Conservation (phyloP, 2,329 filamentous ascomycete genomes). For the Stromatinia cepivora region DNA sequence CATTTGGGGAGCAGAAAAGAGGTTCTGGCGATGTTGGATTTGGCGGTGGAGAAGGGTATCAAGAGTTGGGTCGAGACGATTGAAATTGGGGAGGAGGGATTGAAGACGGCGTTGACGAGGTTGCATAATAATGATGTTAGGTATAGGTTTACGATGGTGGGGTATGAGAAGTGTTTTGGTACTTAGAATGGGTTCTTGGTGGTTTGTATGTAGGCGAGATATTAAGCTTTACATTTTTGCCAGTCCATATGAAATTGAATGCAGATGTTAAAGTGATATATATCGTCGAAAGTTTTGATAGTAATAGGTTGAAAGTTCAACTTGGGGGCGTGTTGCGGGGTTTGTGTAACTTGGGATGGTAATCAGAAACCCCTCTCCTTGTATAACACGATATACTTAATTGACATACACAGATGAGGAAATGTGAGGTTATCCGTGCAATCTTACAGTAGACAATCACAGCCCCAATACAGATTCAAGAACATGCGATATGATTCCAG, state of each 20-base stretch:
- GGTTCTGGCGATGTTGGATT: conserved; percentile 69
- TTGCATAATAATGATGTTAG: conserved; percentile 71
- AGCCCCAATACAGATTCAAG: background rate
- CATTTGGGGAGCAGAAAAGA: conserved; percentile 71
- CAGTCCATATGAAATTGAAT: background rate
- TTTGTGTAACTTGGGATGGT: background rate
- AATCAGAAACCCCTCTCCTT: too few relatives aligned
- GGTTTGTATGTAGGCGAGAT: background rate
- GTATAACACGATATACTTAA: too few relatives aligned
- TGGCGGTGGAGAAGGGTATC: conserved; percentile 69
- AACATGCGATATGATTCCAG: background rate
- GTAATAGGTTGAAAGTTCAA: background rate
- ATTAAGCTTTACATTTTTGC: background rate
- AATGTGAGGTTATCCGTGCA: background rate
- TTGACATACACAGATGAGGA: background rate
- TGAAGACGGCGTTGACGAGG: conserved; percentile 67
- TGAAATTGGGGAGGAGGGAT: conserved; percentile 67
- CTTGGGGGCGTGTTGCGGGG: background rate
- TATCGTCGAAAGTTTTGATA: background rate
- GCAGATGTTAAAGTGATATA: background rate
- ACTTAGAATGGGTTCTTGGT: conserved; percentile 11
- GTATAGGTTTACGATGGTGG: conserved; percentile 71
- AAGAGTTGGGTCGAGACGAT: conserved; percentile 72
- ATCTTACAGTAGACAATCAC: background rate
- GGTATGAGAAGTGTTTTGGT: conserved; percentile 66